phyloP scores from a whole-genome alignment of 805 yeast genomes.

The Saccharomyces mikatae region DNA sequence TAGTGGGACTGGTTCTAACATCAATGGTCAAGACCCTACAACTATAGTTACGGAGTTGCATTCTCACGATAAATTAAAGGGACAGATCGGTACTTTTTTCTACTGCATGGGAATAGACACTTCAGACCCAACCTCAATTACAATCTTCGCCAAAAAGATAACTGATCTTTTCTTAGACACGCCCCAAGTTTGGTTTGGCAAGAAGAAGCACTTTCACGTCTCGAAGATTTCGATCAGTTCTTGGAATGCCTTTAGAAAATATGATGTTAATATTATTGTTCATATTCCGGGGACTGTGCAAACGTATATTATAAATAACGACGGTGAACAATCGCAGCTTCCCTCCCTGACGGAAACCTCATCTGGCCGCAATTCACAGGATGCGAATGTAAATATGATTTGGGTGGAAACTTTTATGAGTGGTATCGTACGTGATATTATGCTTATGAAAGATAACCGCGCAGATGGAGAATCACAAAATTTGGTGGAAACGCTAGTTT shows the following conservation, averaged over 20 bases:
- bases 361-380: conserved; percentile 38
- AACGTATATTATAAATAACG: conserved; percentile 28
- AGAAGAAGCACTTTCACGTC: conserved; percentile 55
- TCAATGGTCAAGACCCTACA: conserved; percentile 9
- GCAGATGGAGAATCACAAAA: conserved; percentile 63
- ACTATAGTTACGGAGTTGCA: conserved; percentile 19
- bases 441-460: conserved; percentile 22
- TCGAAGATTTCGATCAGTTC: conserved; percentile 57
- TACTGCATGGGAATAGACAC: conserved; percentile 69
- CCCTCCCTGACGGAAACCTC: background rate
- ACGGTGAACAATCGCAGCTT: conserved; percentile 14
- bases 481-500: conserved; percentile 72
- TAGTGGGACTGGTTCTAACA: background rate
- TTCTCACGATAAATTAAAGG: conserved; percentile 32
- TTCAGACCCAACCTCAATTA: conserved; percentile 64
- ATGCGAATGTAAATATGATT: conserved; percentile 40
- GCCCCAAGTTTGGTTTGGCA: conserved; percentile 72
- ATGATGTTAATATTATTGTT: conserved; percentile 61
- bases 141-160: conserved; percentile 59
- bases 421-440: conserved; percentile 61
- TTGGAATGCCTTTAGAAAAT: conserved; percentile 48
- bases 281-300: conserved; percentile 66
- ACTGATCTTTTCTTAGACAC: conserved; percentile 51
- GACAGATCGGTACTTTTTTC: conserved; percentile 56
- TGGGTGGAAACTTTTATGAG: conserved; percentile 48